Percentiles rank a stretch among this genome's conserved stretches.
Conservation (phyloP, 83 land plant species). For the Larix sibirica region DNA sequence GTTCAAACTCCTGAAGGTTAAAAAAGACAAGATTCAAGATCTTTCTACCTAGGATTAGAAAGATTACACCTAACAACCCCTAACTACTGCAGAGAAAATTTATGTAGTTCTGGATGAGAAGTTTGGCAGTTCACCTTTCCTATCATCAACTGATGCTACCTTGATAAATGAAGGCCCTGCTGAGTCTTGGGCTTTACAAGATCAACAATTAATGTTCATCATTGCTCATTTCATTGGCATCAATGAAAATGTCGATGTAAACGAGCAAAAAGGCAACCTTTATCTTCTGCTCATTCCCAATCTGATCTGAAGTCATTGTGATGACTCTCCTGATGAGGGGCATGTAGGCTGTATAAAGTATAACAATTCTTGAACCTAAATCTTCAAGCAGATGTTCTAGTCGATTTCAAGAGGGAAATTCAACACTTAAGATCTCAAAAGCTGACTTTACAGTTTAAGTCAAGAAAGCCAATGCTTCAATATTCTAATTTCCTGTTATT, state of each 20-base stretch:
- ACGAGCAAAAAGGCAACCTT: neutral
- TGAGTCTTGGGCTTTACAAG: neutral
- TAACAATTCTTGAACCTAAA: constrained; percentile 2
- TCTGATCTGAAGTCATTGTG: constrained; percentile 27
- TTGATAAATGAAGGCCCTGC: constrained; percentile 3
- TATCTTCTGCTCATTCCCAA: neutral
- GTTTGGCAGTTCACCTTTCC: neutral
- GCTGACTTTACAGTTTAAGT: neutral
- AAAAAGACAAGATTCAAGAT: constrained; percentile 1
- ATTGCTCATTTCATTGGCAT: neutral
- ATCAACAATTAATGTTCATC: neutral
- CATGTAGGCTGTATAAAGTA: neutral
- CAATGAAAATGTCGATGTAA: neutral
- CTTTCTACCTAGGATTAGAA: neutral
- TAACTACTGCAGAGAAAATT: neutral
- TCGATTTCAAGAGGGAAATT: neutral
- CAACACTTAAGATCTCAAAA: neutral
- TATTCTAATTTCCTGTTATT: neutral
- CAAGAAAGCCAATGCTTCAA: constrained; percentile 1
- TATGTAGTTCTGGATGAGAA: neutral
- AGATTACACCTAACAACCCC: neutral
- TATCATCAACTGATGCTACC: neutral
- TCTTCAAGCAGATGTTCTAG: neutral
- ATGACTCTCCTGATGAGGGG: constrained; percentile 31
- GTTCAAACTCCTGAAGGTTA: neutral